Evolutionary conservation across 192 early-diverging fungal species (phyloP).

Genomic region (Linnemannia schmuckeri): DNA sequence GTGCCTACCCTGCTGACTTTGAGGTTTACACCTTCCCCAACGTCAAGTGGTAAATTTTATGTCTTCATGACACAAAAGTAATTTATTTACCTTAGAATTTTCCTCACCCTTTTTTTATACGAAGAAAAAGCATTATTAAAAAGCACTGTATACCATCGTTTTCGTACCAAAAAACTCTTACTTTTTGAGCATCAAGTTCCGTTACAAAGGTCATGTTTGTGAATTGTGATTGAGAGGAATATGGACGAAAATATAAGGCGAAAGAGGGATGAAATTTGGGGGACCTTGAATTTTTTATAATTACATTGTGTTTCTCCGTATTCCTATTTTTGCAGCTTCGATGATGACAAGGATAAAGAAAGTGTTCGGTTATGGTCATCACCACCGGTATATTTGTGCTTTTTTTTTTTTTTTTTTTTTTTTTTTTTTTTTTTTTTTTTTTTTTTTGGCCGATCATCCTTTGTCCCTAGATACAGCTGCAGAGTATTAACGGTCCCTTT

Average conservation of each 20-base stretch:
- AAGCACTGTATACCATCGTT: not conserved
- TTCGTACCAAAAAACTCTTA: not conserved
- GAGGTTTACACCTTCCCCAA: slow-evolving; percentile 30
- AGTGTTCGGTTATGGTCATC: slow-evolving; percentile 77
- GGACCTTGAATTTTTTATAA: too few relatives aligned
- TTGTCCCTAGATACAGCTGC: not conserved
- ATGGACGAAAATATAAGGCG: too few relatives aligned
- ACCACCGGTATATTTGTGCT: slow-evolving; percentile 75
- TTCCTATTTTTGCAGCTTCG: not conserved
- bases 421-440: too few relatives aligned
- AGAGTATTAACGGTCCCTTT: not conserved
- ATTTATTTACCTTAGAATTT: not conserved
- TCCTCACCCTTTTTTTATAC: not conserved
- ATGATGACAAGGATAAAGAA: slow-evolving; percentile 3
- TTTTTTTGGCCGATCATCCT: too few relatives aligned
- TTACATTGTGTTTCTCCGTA: not conserved
- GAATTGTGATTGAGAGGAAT: too few relatives aligned
- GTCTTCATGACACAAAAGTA: not conserved
- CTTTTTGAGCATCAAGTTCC: too few relatives aligned
- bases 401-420: too few relatives aligned
- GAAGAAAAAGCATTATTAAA: slow-evolving; percentile 1
- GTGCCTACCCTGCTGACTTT: slow-evolving; percentile 34
- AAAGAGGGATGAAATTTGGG: too few relatives aligned
- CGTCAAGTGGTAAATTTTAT: slow-evolving; percentile 12
- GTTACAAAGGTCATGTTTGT: too few relatives aligned